Percentiles rank a stretch among this genome's conserved stretches.
phyloP scores from a whole-genome alignment of 2,329 filamentous ascomycete species.

The Coccinonectria pachysandricola region DNA sequence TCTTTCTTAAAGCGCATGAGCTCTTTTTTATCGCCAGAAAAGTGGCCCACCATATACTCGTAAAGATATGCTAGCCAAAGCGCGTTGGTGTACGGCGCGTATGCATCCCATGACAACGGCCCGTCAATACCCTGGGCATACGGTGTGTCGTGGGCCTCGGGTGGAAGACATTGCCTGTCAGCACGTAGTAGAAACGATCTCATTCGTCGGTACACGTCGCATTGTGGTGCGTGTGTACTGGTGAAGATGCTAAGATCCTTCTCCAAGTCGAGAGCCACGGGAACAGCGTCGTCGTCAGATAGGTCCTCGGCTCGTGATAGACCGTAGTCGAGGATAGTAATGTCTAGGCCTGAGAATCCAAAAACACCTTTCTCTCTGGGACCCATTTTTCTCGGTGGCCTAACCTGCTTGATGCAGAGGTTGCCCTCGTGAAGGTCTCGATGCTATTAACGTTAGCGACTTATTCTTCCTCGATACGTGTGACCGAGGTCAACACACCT shows the following conservation, averaged over 20 bases:
- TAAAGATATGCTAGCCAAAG: slow-evolving; percentile 56
- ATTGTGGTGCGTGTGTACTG: slow-evolving; percentile 49
- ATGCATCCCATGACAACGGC: slow-evolving; percentile 42
- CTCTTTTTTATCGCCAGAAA: slow-evolving; percentile 35
- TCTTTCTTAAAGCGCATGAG: slow-evolving; percentile 34
- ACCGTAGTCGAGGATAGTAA: slow-evolving; percentile 57
- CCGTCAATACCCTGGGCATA: slow-evolving; percentile 37
- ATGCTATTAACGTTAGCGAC: slow-evolving; percentile 33
- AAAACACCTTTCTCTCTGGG: slow-evolving; percentile 30
- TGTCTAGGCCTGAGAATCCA: slow-evolving; percentile 50
- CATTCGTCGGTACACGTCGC: slow-evolving; percentile 52
- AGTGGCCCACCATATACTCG: slow-evolving; percentile 38
- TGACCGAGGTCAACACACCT: too few relatives aligned
- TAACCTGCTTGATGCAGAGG: slow-evolving; percentile 42
- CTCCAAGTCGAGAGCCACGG: slow-evolving; percentile 49
- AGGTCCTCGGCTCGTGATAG: slow-evolving; percentile 47
- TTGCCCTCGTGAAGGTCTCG: slow-evolving; percentile 58
- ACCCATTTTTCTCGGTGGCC: slow-evolving; percentile 23
- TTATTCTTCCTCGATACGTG: too few relatives aligned
- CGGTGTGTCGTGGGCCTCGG: slow-evolving; percentile 34
- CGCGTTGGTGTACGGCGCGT: slow-evolving; percentile 53
- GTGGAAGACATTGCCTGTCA: slow-evolving; percentile 39
- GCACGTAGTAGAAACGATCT: slow-evolving; percentile 44
- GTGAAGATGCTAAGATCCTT: slow-evolving; percentile 49
- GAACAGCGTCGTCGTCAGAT: slow-evolving; percentile 23